A percentile compares a stretch with the other conserved stretches of the same genome.
These are phyloP conservation scores for Fraxinus sp. DNA, from an alignment of 305 asterid species.

Conservation along the genomic window DNA sequence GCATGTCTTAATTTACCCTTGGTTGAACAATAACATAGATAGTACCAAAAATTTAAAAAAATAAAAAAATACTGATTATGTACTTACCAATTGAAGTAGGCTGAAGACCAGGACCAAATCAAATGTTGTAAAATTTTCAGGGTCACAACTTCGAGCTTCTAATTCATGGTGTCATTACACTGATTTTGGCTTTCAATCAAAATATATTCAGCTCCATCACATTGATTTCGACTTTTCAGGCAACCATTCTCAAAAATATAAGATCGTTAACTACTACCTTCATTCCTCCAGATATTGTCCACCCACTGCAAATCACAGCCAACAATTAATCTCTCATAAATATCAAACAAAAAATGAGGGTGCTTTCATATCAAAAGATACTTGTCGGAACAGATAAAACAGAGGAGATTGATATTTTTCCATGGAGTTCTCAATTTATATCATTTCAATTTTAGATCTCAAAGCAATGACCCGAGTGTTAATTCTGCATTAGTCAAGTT, in stretches of 20 bases:
- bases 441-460: neutral
- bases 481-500: neutral
- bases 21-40: neutral
- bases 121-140: neutral
- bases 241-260: neutral
- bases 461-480: neutral
- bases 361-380: neutral
- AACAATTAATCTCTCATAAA: neutral
- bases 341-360: neutral
- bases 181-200: neutral
- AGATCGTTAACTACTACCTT: neutral
- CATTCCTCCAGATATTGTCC: neutral
- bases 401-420: neutral
- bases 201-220: neutral
- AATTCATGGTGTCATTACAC: neutral
- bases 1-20: neutral
- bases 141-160: neutral
- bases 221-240: neutral
- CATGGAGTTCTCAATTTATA: neutral
- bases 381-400: neutral
- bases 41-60: neutral
- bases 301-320: neutral
- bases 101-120: neutral
- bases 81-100: neutral
- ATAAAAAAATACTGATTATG: neutral